Evolutionary conservation across 2,329 filamentous ascomycete species (phyloP), one percentile per base, ranked within the genome.

Genomic region (Pseudocercospora macadamiae): DNA sequence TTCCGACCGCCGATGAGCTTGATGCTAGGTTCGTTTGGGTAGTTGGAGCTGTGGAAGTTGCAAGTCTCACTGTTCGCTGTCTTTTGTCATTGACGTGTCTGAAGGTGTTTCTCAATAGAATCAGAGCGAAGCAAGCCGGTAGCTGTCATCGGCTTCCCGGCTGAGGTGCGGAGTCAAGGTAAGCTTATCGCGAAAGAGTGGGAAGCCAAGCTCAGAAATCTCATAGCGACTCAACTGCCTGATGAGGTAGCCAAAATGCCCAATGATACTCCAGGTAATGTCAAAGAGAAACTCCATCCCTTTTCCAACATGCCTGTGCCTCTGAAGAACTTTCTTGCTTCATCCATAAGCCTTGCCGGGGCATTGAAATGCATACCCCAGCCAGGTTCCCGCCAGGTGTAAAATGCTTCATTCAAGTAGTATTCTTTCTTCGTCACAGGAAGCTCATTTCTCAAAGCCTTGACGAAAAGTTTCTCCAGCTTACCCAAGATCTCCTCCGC

Each of bases 401-500:
- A 73, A 56, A 69, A 69, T 6, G 72, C 63, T 30, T 76, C 71
- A 1, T 70, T 74, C 19, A 71, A 61, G 48, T 66, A 67, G 21
- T 63, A 61, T 6, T 64, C 59, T 42, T 68, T 72, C 14, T 68
- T 64, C 8, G 61, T 65, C 1, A 77, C 70, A 1, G 72, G 70
- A 2, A 77, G 67, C 18, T 75, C 66, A 1, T 71, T 73, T 4
- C 57, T 63, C 30, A 77, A 65, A 2, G 76, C 70, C 23, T 66
- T 61, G 45, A 65, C 57, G 48, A 76, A 75, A 18, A 77, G 64
- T 2, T 55, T 59, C 55, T 70, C 67, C 14, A 77, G 69, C 26
- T 71, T 67, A 6, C 70, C 59, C 51, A 79, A 63, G 55, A 76
- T 73, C 26, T 71, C 64, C 53, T 73, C 73, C 2, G 70, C 76